A percentile compares a stretch with the other conserved stretches of the same genome.
Conservation (phyloP, 2,329 filamentous ascomycete species). For the Verticillium longisporum region DNA sequence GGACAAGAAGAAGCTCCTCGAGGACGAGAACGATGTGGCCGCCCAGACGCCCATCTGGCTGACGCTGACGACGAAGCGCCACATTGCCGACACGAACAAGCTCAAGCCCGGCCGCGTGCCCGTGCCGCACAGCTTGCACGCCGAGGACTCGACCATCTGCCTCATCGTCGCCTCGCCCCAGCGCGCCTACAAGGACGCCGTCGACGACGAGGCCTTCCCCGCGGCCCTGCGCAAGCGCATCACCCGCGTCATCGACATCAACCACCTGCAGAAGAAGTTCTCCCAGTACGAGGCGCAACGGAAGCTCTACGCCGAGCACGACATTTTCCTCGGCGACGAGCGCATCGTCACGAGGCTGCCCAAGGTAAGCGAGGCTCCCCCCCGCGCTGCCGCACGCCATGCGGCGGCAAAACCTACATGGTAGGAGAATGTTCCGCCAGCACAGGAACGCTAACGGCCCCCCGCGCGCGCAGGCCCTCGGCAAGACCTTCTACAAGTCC, state of each 20-base stretch:
- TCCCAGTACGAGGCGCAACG: slow-evolving; percentile 81
- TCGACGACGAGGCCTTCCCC: slow-evolving; percentile 59
- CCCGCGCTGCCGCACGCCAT: background rate
- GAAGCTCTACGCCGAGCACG: slow-evolving; percentile 78
- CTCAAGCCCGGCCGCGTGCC: slow-evolving; percentile 80
- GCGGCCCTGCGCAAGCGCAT: slow-evolving; percentile 59
- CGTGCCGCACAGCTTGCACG: slow-evolving; percentile 70
- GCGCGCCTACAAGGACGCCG: slow-evolving; percentile 82
- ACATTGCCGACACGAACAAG: slow-evolving; percentile 64
- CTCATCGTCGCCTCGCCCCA: slow-evolving; percentile 78
- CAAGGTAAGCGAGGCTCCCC: slow-evolving; percentile 2
- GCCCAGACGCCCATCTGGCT: slow-evolving; percentile 53
- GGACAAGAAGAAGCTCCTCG: slow-evolving; percentile 50
- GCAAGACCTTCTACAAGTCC: slow-evolving; percentile 87
- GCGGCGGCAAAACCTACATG: too few relatives aligned
- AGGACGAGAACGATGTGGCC: slow-evolving; percentile 31
- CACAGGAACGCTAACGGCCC: background rate
- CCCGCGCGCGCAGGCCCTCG: slow-evolving; percentile 45
- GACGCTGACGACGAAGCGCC: slow-evolving; percentile 57
- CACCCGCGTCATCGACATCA: slow-evolving; percentile 70
- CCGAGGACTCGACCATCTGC: slow-evolving; percentile 65
- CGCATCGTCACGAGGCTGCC: slow-evolving; percentile 64
- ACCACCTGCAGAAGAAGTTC: slow-evolving; percentile 77
- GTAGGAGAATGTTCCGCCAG: background rate
- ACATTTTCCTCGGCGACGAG: slow-evolving; percentile 90